phyloP scores from a whole-genome alignment of 805 yeast genomes.

The Candida coquimbonensis region DNA sequence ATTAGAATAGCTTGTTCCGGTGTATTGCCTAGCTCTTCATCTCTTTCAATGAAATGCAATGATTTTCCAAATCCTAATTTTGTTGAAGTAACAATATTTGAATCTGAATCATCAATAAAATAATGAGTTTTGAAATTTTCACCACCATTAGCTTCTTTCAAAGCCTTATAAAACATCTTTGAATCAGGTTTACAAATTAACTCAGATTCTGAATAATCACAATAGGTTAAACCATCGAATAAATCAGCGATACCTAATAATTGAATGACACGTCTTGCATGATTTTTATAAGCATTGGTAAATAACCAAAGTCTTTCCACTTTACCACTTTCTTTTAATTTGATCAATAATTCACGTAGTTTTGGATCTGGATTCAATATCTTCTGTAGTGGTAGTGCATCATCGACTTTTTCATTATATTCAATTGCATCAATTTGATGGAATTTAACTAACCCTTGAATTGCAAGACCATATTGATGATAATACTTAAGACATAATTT shows the following conservation, averaged over 20 bases:
- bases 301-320: slow-evolving; percentile 81
- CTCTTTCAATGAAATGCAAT: slow-evolving; percentile 70
- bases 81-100: slow-evolving; percentile 70
- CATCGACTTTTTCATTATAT: slow-evolving; percentile 86
- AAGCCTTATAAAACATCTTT: slow-evolving; percentile 56
- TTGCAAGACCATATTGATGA: slow-evolving; percentile 82
- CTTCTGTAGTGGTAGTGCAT: slow-evolving; percentile 77
- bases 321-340: slow-evolving; percentile 37
- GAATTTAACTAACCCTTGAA: slow-evolving; percentile 70
- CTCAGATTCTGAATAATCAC: slow-evolving; percentile 68
- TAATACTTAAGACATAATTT: slow-evolving; percentile 69
- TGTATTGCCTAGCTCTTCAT: slow-evolving; percentile 36
- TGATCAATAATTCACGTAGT: slow-evolving; percentile 45
- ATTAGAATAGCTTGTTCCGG: slow-evolving; percentile 45
- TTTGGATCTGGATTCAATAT: slow-evolving; percentile 59
- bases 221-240: slow-evolving; percentile 89
- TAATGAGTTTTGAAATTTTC: slow-evolving; percentile 43
- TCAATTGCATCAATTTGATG: slow-evolving; percentile 79
- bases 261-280: slow-evolving; percentile 73
- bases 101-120: slow-evolving; percentile 83
- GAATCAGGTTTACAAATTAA: slow-evolving; percentile 88
- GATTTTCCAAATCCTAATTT: slow-evolving; percentile 66
- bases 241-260: slow-evolving; percentile 85
- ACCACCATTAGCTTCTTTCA: slow-evolving; percentile 45
- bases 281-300: slow-evolving; percentile 91